Percentiles rank a stretch among this genome's conserved stretches.
These are phyloP conservation scores for Epichloe amarillans DNA, from an alignment of 2,329 filamentous ascomycete genomes.

Conservation along the genomic window DNA sequence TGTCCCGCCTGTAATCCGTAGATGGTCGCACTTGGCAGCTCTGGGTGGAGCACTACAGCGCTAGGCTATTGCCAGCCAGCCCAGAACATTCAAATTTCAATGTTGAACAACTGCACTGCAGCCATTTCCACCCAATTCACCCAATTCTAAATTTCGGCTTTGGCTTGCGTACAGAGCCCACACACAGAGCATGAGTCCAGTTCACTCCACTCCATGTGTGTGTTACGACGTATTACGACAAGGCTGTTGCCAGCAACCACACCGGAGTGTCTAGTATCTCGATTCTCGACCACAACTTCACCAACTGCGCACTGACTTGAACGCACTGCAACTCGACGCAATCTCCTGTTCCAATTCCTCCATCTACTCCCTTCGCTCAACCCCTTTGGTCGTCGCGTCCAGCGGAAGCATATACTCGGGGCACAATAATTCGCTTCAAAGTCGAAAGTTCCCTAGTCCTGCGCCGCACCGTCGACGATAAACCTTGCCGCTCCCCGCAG, in stretches of 20 bases:
- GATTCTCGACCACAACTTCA: not conserved
- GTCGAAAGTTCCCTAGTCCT: not conserved
- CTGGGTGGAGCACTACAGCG: too few relatives aligned
- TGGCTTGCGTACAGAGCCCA: too few relatives aligned
- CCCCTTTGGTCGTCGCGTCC: not conserved
- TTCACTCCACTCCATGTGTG: too few relatives aligned
- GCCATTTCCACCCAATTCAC: too few relatives aligned
- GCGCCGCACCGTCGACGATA: not conserved
- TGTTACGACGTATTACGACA: not conserved
- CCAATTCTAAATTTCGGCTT: too few relatives aligned
- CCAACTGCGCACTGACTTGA: not conserved
- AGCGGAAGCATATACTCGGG: not conserved
- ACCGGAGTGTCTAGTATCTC: not conserved
- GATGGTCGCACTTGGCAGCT: too few relatives aligned
- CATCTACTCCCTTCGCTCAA: not conserved
- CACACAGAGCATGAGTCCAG: too few relatives aligned
- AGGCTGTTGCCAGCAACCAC: not conserved
- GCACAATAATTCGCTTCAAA: not conserved
- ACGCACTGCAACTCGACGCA: not conserved
- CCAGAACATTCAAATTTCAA: too few relatives aligned
- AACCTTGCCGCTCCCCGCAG: not conserved
- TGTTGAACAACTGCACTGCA: too few relatives aligned
- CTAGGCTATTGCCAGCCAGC: too few relatives aligned
- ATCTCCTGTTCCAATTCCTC: not conserved
- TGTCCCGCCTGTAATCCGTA: too few relatives aligned